Base-by-base conservation (phyloP, 495 filamentous ascomycete species). In the Aspergillus egyptiacus region DNA sequence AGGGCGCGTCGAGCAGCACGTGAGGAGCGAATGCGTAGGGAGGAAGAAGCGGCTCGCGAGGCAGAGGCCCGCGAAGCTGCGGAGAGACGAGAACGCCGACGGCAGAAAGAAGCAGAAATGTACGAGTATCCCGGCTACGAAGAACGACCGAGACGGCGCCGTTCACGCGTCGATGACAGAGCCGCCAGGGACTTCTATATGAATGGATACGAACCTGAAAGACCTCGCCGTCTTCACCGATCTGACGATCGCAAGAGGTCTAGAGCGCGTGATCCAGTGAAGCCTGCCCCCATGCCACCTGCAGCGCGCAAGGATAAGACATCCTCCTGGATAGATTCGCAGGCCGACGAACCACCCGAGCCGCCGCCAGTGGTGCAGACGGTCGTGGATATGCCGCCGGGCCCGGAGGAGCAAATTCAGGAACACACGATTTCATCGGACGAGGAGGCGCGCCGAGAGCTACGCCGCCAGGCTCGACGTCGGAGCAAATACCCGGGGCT, bases 291-390 rank as follows among this genome's bases (percentile, higher is more conserved):
- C 8, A 53, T 61, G 51, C 65, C 63, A 62, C 43, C 59, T 25
- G 63, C 64, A 24, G 64, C 56, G 27, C 61, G 61, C 27, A 67
- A 66, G 55, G 75, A 82, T 43, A 81, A 83, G 58, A 82, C 76
- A 36, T 72, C 76, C 2, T 79, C 75, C 3, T 83, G 80, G 80
- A 74, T 83, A 3, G 65, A 82, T 50, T 75, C 72, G 1, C 72
- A 80, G 59, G 67, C 71, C 28, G 65, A 66, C 9, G 75, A 80
- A 11, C 79, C 78, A 2, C 76, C 80, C 2, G 76, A 77, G 46
- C 78, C 78, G n/a, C 79, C 79, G 6, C 77, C 71, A 15, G 57
- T 79, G 15, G 70, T 78, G 19, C 68, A 67, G 3, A 80, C 77
- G 6, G 71, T 83, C 10, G 50, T 82, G 20, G 79, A 83, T 38